A percentile compares a stretch with the other conserved stretches of the same genome.
Evolutionary conservation across 2,329 filamentous ascomycete species (phyloP).

Genomic region (Stagonosporopsis vannaccii): DNA sequence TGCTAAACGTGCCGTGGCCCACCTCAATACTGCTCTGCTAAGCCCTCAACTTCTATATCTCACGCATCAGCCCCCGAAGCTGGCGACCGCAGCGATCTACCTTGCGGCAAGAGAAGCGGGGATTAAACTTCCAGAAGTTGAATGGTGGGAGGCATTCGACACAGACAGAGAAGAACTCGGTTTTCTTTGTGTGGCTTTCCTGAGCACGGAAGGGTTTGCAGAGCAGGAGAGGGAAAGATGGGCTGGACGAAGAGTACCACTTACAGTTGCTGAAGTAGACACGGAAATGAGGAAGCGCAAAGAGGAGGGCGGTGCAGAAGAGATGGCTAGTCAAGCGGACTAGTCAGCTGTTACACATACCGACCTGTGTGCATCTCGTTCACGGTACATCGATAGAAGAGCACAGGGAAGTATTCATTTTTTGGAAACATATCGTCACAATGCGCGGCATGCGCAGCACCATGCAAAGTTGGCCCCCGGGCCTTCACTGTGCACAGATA

Average conservation of each 20-base stretch:
- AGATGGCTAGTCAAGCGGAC: background rate
- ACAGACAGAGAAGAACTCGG: slow-evolving; percentile 93
- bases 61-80: slow-evolving; percentile 85
- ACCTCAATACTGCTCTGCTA: slow-evolving; percentile 85
- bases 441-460: background rate
- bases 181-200: slow-evolving; percentile 86
- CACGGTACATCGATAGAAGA: background rate
- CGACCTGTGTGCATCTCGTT: background rate
- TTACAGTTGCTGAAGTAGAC: slow-evolving; percentile 66
- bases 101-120: slow-evolving; percentile 80
- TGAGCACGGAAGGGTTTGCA: slow-evolving; percentile 77
- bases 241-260: slow-evolving; percentile 59
- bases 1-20: slow-evolving; percentile 71
- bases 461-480: background rate
- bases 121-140: slow-evolving; percentile 79
- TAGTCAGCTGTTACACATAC: background rate
- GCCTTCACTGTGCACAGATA: background rate
- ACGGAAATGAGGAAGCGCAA: slow-evolving; percentile 64
- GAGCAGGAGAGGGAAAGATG: slow-evolving; percentile 65
- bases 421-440: background rate
- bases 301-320: slow-evolving; percentile 3
- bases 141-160: slow-evolving; percentile 99
- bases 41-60: slow-evolving; percentile 89
- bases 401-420: background rate
- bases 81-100: slow-evolving; percentile 91